Percentiles rank a stretch among this genome's conserved stretches.
Conservation (phyloP, 2,329 filamentous ascomycete genomes). For the Pezicula rhizophila region DNA sequence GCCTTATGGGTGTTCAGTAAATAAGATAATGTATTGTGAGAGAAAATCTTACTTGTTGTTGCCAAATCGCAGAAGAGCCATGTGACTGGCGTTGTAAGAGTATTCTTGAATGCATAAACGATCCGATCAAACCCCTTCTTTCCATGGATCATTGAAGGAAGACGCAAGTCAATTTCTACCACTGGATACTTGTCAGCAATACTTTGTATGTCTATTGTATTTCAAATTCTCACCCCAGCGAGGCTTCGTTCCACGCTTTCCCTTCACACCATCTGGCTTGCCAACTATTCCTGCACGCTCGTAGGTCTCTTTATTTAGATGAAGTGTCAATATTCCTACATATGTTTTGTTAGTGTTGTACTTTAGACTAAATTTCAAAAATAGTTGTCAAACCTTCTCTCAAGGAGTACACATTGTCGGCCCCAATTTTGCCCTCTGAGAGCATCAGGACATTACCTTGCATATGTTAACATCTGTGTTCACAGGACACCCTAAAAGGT, state of each 20-base stretch:
- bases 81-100: constrained; percentile 57
- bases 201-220: neutral
- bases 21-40: constrained; percentile 2
- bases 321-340: constrained; percentile 64
- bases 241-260: constrained; percentile 53
- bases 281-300: constrained; percentile 78
- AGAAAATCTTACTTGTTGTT: constrained; percentile 35
- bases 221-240: constrained; percentile 58
- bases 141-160: constrained; percentile 71
- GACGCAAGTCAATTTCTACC: constrained; percentile 69
- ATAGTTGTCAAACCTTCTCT: constrained; percentile 48
- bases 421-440: constrained; percentile 65
- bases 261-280: constrained; percentile 54
- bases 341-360: neutral
- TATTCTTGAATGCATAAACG: constrained; percentile 71
- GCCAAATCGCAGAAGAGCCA: constrained; percentile 74
- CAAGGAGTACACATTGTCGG: constrained; percentile 68
- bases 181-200: constrained; percentile 42
- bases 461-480: neutral
- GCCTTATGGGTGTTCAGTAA: constrained; percentile 30
- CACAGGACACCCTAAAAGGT: neutral
- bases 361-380: neutral
- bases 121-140: constrained; percentile 79
- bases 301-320: constrained; percentile 75
- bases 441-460: constrained; percentile 76